Conservation (phyloP, 1,284 basidiomycete genomes). For the Calocybe gambosa region DNA sequence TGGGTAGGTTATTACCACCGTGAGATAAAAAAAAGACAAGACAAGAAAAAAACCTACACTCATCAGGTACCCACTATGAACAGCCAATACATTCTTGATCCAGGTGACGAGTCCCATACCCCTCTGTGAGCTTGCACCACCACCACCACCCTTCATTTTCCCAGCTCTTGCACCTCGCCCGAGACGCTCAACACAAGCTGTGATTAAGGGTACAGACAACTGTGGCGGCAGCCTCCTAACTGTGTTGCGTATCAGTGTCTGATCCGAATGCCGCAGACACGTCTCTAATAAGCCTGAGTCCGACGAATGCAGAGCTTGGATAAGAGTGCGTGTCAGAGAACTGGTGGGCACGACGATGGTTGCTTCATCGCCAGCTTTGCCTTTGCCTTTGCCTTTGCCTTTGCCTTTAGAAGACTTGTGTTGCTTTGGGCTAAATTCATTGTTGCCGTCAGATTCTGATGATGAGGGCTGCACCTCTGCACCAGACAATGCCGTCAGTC, state of each 20-base stretch:
- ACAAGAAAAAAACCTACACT: conserved; percentile 51
- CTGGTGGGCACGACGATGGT: conserved; percentile 65
- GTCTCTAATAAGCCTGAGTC: conserved; percentile 87
- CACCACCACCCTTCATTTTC: conserved; percentile 76
- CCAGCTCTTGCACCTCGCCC: conserved; percentile 70
- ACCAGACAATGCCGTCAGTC: conserved; percentile 68
- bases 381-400: conserved; percentile 20
- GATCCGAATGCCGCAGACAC: conserved; percentile 83
- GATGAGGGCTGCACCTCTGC: conserved; percentile 31
- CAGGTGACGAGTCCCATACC: conserved; percentile 83
- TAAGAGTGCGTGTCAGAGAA: conserved; percentile 90
- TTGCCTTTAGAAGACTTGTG: not conserved
- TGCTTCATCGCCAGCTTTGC: conserved; percentile 28
- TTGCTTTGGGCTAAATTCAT: conserved; percentile 24
- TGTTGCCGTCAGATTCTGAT: conserved; percentile 40
- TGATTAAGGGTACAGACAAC: conserved; percentile 82
- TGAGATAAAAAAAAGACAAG: not conserved
- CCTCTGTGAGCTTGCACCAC: conserved; percentile 79
- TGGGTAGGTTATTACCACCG: conserved; percentile 12
- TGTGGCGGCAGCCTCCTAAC: conserved; percentile 87
- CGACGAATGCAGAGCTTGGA: conserved; percentile 94
- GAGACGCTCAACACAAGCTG: conserved; percentile 86
- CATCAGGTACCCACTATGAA: conserved; percentile 93
- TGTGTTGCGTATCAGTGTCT: conserved; percentile 80
- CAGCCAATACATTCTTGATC: conserved; percentile 82